Evolutionary conservation across 768 basidiomycete species (phyloP).

Genomic region (Hebeloma cylindrosporum): DNA sequence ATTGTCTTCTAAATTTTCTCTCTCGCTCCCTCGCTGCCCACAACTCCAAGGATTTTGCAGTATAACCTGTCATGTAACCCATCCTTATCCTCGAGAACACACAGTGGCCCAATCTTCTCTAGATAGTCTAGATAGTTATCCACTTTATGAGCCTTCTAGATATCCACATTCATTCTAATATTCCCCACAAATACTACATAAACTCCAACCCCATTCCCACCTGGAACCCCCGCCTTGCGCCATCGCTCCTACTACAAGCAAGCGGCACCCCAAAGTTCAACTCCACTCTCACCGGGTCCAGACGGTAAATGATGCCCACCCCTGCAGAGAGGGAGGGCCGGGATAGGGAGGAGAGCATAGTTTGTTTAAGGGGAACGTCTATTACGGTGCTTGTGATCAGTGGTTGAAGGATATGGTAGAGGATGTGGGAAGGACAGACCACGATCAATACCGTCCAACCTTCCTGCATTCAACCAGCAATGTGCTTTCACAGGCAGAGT

Average conservation of each 20-base stretch:
- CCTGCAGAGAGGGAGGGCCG: constrained; percentile 77
- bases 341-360: constrained; percentile 9
- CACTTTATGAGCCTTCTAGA: too few species aligned
- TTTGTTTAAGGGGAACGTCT: constrained; percentile 30
- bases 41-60: constrained; percentile 59
- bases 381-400: constrained; percentile 1
- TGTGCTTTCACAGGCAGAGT: constrained; percentile 85
- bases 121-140: too few species aligned
- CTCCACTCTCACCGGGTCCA: constrained; percentile 84
- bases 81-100: too few species aligned
- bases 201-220: constrained; percentile 83
- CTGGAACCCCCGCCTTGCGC: constrained; percentile 67
- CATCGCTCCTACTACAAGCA: constrained; percentile 65
- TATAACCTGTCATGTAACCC: too few species aligned
- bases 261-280: constrained; percentile 87
- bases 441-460: constrained; percentile 60
- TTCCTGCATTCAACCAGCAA: constrained; percentile 77
- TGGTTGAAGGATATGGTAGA: constrained; percentile 5
- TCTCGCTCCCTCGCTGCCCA: constrained; percentile 75
- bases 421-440: constrained; percentile 38
- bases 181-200: constrained; percentile 39
- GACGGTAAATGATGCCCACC: constrained; percentile 78
- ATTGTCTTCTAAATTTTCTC: constrained; percentile 78
- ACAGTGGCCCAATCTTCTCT: too few species aligned
- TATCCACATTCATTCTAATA: too few species aligned